These are phyloP conservation scores for Citrus inodora DNA, from an alignment of 345 rosid genomes.

Conservation along the genomic window DNA sequence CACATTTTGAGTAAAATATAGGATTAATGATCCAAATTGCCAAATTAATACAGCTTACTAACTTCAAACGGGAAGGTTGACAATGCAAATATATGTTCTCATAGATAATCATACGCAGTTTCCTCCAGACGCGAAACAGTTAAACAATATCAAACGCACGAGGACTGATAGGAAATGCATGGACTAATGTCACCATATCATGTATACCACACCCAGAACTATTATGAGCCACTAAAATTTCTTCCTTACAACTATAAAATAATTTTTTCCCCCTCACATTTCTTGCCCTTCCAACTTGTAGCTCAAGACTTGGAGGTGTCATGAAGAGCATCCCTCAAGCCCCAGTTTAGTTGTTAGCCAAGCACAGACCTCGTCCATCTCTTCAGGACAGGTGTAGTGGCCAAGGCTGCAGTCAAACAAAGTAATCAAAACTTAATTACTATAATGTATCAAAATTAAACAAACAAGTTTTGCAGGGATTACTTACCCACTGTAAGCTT, in stretches of 20 bases:
- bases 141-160: neutral
- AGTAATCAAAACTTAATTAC: neutral
- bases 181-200: constrained; percentile 9
- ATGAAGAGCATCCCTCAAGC: constrained; percentile 47
- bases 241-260: constrained; percentile 8
- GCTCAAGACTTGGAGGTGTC: constrained; percentile 2
- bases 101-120: constrained; percentile 5
- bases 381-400: constrained; percentile 85
- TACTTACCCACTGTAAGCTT: constrained; percentile 66
- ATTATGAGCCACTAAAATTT: constrained; percentile 12
- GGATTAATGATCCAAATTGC: neutral
- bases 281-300: neutral
- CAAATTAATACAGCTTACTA: neutral
- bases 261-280: neutral
- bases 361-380: constrained; percentile 75
- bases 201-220: constrained; percentile 16
- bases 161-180: neutral
- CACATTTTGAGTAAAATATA: neutral
- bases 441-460: neutral
- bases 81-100: neutral
- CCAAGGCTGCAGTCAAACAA: constrained; percentile 55
- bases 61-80: constrained; percentile 3
- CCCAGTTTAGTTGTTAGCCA: constrained; percentile 73
- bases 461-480: neutral
- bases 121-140: neutral